These are phyloP conservation scores for Huiozyma naganishii DNA, from an alignment of 805 yeast genomes.

Conservation along the genomic window DNA sequence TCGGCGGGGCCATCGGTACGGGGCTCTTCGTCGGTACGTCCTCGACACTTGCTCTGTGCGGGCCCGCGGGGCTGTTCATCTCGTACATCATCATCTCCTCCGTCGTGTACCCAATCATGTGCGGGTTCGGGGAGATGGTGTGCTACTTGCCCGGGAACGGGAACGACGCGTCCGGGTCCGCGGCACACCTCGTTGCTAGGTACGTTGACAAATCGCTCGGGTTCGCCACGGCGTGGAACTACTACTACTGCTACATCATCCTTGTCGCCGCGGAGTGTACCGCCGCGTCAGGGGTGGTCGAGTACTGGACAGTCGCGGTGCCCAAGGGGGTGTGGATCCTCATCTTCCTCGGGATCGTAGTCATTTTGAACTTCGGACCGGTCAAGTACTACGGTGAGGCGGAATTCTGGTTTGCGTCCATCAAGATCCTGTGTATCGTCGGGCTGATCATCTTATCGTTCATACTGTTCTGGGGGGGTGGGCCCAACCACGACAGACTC, in stretches of 20 bases:
- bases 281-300: slow-evolving; percentile 52
- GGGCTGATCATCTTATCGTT: slow-evolving; percentile 38
- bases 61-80: slow-evolving; percentile 58
- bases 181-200: slow-evolving; percentile 47
- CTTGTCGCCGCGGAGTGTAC: slow-evolving; percentile 50
- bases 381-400: slow-evolving; percentile 38
- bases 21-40: slow-evolving; percentile 75
- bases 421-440: slow-evolving; percentile 35
- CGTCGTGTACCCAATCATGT: slow-evolving; percentile 56
- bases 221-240: slow-evolving; percentile 52
- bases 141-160: slow-evolving; percentile 49
- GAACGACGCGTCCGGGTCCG: slow-evolving; percentile 35
- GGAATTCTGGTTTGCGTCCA: slow-evolving; percentile 32
- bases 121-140: slow-evolving; percentile 57
- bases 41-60: slow-evolving; percentile 48
- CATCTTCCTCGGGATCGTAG: slow-evolving; percentile 39
- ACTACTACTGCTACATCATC: slow-evolving; percentile 38
- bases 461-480: slow-evolving; percentile 41
- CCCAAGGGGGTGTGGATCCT: slow-evolving; percentile 54
- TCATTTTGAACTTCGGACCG: slow-evolving; percentile 40
- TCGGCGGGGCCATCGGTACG: slow-evolving; percentile 78
- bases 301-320: slow-evolving; percentile 42
- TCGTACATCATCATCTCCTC: slow-evolving; percentile 55
- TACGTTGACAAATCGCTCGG: slow-evolving; percentile 51
- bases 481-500: slow-evolving; percentile 37